Evolutionary conservation across 495 filamentous ascomycete species (phyloP), one percentile per base, ranked within the genome.

Genomic region (Hyaloscypha variabilis): DNA sequence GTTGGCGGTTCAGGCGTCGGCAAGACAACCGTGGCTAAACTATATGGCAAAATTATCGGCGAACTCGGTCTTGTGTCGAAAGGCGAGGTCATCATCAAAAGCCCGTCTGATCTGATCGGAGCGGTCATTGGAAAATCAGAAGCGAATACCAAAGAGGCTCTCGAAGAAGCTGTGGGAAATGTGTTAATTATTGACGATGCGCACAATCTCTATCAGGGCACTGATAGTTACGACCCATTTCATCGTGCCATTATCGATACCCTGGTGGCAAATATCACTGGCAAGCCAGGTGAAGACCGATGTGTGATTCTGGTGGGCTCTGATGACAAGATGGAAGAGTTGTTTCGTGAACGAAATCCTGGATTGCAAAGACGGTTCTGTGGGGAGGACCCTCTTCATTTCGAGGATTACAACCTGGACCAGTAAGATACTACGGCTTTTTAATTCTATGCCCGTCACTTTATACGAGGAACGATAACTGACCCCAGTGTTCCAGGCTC

Each of bases 291-390:
- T 0, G 90, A 92, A 39, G 90, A 94, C 72, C 83, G 88, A n/a
- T 94, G 91, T 62, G 88, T 94, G 0, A 76, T 96, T 0, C 77
- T 94, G 0, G 77, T 94, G 0, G 91, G 91, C 0, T 94, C 94
- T 74, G 82, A 89, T 66, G 86, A 89, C 23, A 79, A 88, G 68
- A 91, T 96, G 85, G 81, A 84, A 60, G 74, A 80, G 6, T 92
- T 94, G 91, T 90, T 96, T 63, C 87, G 88, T 57, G 88, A 90
- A 57, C 86, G 87, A 63, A 96, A 96, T 64, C 90, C 90, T 0
- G 91, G 91, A 0, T 77, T 96, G 2, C 75, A 74, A 3, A 81
- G 91, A 51, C 81, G 90, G 8, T 94, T 95, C 62, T 86, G 87
- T 0, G 75, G 91, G 0, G 78, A 82, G 0, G 74, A 79, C 10